A percentile compares a stretch with the other conserved stretches of the same genome.
Evolutionary conservation across 768 basidiomycete genomes (phyloP).

Genomic region (Mycena alexandri): DNA sequence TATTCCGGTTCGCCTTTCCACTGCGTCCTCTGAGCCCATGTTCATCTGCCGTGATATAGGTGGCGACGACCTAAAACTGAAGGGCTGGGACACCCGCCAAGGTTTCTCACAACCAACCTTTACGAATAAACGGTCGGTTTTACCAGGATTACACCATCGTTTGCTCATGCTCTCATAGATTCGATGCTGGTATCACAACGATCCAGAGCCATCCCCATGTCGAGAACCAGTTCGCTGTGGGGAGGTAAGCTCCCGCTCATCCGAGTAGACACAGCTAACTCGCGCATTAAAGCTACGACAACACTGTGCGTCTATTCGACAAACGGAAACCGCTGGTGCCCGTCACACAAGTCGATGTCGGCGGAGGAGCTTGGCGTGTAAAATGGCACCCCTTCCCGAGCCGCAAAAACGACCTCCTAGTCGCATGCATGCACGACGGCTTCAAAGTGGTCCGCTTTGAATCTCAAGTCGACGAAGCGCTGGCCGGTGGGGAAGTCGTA

Average conservation of each 20-base stretch:
- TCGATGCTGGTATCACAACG: slow-evolving; percentile 92
- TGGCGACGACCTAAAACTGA: slow-evolving; percentile 92
- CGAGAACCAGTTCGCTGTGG: slow-evolving; percentile 89
- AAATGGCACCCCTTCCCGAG: slow-evolving; percentile 89
- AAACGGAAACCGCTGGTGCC: slow-evolving; percentile 73
- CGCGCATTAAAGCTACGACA: slow-evolving; percentile 78
- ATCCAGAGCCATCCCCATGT: slow-evolving; percentile 87
- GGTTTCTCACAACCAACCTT: slow-evolving; percentile 71
- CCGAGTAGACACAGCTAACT: slow-evolving; percentile 8
- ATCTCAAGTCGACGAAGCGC: slow-evolving; percentile 30
- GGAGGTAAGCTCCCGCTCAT: slow-evolving; percentile 68
- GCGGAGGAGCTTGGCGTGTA: slow-evolving; percentile 95
- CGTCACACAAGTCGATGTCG: slow-evolving; percentile 73
- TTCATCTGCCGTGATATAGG: slow-evolving; percentile 61
- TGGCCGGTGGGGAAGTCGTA: slow-evolving; percentile 52
- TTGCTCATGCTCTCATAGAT: slow-evolving; percentile 60
- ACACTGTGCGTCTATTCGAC: slow-evolving; percentile 86
- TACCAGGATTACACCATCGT: background rate
- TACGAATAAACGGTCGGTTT: slow-evolving; percentile 76
- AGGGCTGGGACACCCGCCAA: slow-evolving; percentile 90
- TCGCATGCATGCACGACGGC: slow-evolving; percentile 99
- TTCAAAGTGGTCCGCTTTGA: slow-evolving; percentile 83
- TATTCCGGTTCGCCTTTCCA: slow-evolving; percentile 76
- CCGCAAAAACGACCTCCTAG: slow-evolving; percentile 81
- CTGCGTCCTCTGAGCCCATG: background rate